Evolutionary conservation across 2,329 filamentous ascomycete species (phyloP), one percentile per base, ranked within the genome.

Genomic region (Cytospora mali): DNA sequence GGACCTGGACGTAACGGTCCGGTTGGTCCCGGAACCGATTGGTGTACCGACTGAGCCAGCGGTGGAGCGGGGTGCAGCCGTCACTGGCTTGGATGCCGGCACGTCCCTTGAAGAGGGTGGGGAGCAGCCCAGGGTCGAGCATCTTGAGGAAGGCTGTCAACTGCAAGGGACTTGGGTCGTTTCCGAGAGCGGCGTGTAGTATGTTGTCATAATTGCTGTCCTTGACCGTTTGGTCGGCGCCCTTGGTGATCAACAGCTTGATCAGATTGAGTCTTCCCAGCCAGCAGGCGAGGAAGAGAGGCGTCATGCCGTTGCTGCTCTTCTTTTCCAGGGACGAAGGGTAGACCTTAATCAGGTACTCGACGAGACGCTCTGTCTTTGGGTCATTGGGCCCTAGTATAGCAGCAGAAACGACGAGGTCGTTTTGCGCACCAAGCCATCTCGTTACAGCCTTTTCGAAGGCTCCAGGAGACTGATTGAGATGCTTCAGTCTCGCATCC

Each of bases 211-310:
- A 85, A 3, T 76, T 71, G 11, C 75, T 75, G 70, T 91, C 88
- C 27, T 87, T 87, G 35, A 77, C 77, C 1, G 85, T 84, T 70
- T 91, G 88, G 70, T 95, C 86, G 2, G 90, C 90, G 3, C 89
- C 90, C 28, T 83, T 84, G 1, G 81, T 77, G 56, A 94, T 80
- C 39, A 96, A 80, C 0, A 85, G 77, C 69, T 85, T 84, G 18
- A 83, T 82, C 23, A 83, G 81, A 1, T 85, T 76, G 18, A 80
- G 68, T 23, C 83, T 81, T 13, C 83, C 81, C 3, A 84, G 75
- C 2, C 79, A 75, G 65, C 87, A 88, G 1, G 91, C 90, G 11
- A 91, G 72, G 61, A 87, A 81, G 1, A 96, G 79, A 1, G 92
- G 91, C 0, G 90, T 93, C 56, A 82, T 77, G 0, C 85, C 85